A percentile compares a stretch with the other conserved stretches of the same genome.
These are phyloP conservation scores for Coemansia sp. DNA, from an alignment of 192 early-diverging fungal genomes.

Conservation along the genomic window DNA sequence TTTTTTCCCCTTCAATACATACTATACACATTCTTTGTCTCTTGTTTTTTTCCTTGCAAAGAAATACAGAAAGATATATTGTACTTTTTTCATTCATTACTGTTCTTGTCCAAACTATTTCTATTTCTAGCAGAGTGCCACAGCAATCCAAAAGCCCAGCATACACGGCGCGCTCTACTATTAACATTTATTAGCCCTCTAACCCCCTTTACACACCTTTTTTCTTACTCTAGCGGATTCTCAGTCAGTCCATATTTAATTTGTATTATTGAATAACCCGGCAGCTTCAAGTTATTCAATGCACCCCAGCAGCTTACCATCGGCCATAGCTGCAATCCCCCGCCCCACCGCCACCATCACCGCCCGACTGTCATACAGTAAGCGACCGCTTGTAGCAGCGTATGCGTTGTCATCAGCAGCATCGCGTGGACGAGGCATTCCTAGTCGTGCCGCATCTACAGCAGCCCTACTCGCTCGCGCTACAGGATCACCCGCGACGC, in stretches of 20 bases:
- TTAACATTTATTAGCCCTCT: neutral
- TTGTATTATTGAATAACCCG: neutral
- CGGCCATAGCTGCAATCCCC: conserved; percentile 19
- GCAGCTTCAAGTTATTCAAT: conserved; percentile 13
- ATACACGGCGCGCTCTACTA: neutral
- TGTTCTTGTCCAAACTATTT: no score
- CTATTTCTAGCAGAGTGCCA: no score
- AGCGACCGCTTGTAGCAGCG: conserved; percentile 16
- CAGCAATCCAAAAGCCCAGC: no score
- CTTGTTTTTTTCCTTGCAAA: no score
- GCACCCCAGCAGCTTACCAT: conserved; percentile 31
- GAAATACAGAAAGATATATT: no score
- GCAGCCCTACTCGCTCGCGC: conserved; percentile 19
- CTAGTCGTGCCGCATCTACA: conserved; percentile 15
- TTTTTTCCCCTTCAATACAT: no score
- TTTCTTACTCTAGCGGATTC: neutral
- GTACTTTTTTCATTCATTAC: no score
- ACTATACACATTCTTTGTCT: no score
- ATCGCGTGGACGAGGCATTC: conserved; percentile 20
- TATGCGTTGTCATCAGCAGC: conserved; percentile 30
- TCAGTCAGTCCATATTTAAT: neutral
- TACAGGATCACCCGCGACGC: conserved; percentile 32
- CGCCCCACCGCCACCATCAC: conserved; percentile 17
- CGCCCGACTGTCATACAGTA: neutral
- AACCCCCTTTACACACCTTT: neutral